Evolutionary conservation across 805 yeast species (phyloP), one percentile per base, ranked within the genome.

Genomic region (Saturnispora besseyi): DNA sequence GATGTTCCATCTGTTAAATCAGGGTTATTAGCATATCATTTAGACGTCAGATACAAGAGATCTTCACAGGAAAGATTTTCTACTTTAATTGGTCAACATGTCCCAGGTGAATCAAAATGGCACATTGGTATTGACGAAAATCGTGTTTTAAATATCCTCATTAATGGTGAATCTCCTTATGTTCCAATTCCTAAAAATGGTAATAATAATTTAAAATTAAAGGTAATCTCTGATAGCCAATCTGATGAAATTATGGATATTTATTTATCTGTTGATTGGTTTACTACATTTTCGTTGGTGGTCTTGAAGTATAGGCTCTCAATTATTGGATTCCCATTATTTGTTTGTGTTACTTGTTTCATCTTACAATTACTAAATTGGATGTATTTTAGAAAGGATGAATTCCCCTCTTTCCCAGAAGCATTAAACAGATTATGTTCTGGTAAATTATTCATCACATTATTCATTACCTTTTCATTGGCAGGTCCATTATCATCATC

Each of bases 241-340:
- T 61, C 67, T 2, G 67, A 60, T 40, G 58, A 57, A 33, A 61
- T 68, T 11, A 57, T 74, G 57, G 75, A 71, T 50, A 62, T 77
- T 12, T 62, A 63, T 21, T 47, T 77, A 33, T 60, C 70, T 7
- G 68, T 86, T 13, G 84, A 85, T 62, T 64, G 79, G 61, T 57
- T 76, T 42, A 71, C 74, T 30, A 82, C 91, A 36, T 64, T 90
- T 52, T 83, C 81, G 50, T 72, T 84, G 55, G 65, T 90, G 44
- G 82, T 86, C 4, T 70, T 89, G 56, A 72, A 95, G 50, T 91
- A 85, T 64, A 74, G 99, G 59, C 73, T 91, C 12, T 79, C 86
- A 1, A 68, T 84, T 38, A 82, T 86, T 4, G 74, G 89, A 1
- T 74, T 85, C 48, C 89, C 95, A 3, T 70, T 83, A 1, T 77